These are phyloP conservation scores for Penicillium sp. DNA, from an alignment of 2,329 filamentous ascomycete genomes.

Conservation along the genomic window DNA sequence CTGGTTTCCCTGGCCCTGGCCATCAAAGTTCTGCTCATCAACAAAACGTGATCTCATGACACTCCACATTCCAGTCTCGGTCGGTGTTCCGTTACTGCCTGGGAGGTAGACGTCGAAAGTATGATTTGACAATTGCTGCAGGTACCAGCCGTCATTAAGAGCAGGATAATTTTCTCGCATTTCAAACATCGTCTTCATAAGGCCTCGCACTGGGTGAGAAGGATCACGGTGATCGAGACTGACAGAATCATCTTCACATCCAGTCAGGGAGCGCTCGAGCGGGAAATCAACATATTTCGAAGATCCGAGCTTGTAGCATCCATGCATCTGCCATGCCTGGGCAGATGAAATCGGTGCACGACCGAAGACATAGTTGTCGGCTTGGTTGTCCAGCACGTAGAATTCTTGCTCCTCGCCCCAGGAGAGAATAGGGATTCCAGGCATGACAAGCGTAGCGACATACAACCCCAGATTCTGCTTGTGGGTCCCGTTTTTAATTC, in stretches of 20 bases:
- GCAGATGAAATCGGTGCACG: slow-evolving; percentile 62
- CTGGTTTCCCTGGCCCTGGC: slow-evolving; percentile 43
- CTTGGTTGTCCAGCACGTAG: slow-evolving; percentile 65
- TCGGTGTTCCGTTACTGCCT: slow-evolving; percentile 53
- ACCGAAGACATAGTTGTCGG: slow-evolving; percentile 65
- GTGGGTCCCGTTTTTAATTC: slow-evolving; percentile 57
- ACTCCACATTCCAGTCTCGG: slow-evolving; percentile 64
- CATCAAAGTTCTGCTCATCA: slow-evolving; percentile 52
- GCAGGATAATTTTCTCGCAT: slow-evolving; percentile 58
- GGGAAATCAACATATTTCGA: slow-evolving; percentile 61
- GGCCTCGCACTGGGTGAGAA: slow-evolving; percentile 60
- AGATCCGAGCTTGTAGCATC: slow-evolving; percentile 60
- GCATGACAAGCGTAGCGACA: slow-evolving; percentile 59
- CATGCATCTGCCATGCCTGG: slow-evolving; percentile 64
- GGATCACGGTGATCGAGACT: slow-evolving; percentile 64
- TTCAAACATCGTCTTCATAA: slow-evolving; percentile 62
- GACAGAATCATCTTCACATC: slow-evolving; percentile 58
- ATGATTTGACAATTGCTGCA: slow-evolving; percentile 58
- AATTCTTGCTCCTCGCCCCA: slow-evolving; percentile 68
- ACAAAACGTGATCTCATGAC: slow-evolving; percentile 53
- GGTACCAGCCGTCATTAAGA: slow-evolving; percentile 60
- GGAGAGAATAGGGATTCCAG: slow-evolving; percentile 61
- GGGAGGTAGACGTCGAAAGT: slow-evolving; percentile 53
- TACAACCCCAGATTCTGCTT: slow-evolving; percentile 59
- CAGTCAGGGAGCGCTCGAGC: slow-evolving; percentile 52